These are phyloP conservation scores for Beauveria bassiana DNA, from an alignment of 2,329 filamentous ascomycete species.

Conservation along the genomic window DNA sequence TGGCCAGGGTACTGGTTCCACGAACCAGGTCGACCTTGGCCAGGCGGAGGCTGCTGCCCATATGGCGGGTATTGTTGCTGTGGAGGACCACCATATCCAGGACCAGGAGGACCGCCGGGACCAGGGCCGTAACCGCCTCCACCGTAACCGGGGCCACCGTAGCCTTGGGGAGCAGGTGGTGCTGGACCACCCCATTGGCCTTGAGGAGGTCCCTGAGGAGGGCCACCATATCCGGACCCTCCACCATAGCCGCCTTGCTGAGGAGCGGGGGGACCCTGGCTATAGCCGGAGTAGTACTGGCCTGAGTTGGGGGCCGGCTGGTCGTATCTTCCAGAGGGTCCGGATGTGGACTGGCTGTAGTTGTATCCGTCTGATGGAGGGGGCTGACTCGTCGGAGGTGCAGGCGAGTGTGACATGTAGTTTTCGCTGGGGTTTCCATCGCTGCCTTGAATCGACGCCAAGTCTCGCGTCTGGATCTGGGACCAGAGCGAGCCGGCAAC, in stretches of 20 bases:
- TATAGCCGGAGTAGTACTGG: conserved; percentile 26
- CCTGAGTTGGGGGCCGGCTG: conserved; percentile 27
- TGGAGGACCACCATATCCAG: conserved; percentile 7
- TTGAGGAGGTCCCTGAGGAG: conserved; percentile 12
- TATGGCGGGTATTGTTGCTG: conserved; percentile 19
- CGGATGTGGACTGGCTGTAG: conserved; percentile 29
- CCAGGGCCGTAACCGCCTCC: conserved; percentile 10
- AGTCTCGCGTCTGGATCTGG: conserved; percentile 51
- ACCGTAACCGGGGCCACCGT: conserved; percentile 19
- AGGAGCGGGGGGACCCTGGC: conserved; percentile 20
- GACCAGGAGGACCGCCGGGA: conserved; percentile 6
- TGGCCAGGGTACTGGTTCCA: conserved; percentile 34
- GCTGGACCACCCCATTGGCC: conserved; percentile 16
- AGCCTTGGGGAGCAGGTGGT: conserved; percentile 17
- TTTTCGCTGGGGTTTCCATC: conserved; percentile 32
- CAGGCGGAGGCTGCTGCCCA: conserved; percentile 17
- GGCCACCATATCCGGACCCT: conserved; percentile 21
- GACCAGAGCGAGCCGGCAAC: conserved; percentile 53
- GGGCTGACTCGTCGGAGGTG: conserved; percentile 23
- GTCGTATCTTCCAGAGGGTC: conserved; percentile 20
- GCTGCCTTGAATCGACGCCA: conserved; percentile 45
- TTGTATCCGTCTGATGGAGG: conserved; percentile 30
- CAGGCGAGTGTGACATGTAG: conserved; percentile 33
- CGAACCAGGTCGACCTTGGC: conserved; percentile 18
- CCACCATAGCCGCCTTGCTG: conserved; percentile 20